Evolutionary conservation across 2,329 filamentous ascomycete genomes (phyloP).

Genomic region (Sporothrix pallida): DNA sequence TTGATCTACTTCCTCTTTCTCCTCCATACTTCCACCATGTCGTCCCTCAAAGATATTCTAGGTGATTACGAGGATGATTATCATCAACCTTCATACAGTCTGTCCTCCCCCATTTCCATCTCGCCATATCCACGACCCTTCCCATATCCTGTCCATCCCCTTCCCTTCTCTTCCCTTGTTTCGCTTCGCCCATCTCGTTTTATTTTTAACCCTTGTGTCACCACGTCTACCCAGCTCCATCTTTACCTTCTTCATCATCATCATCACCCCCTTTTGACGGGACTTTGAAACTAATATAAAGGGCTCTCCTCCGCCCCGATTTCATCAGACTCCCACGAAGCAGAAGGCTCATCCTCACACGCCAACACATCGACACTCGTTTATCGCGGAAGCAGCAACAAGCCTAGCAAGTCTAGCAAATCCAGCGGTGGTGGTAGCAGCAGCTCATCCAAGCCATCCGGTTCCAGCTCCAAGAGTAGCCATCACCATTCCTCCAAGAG

Average conservation of each 20-base stretch:
- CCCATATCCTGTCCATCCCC: not conserved
- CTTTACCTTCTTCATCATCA: not conserved
- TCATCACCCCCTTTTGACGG: not conserved
- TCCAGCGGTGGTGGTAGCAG: not conserved
- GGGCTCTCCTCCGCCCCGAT: not conserved
- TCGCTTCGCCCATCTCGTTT: not conserved
- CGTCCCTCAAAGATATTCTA: slow-evolving; percentile 32
- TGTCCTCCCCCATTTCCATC: not conserved
- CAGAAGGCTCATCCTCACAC: slow-evolving; percentile 10
- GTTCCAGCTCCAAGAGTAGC: slow-evolving; percentile 6
- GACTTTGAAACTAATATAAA: slow-evolving; percentile 29
- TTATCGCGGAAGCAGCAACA: slow-evolving; percentile 19
- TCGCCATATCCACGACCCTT: not conserved
- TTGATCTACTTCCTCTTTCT: not conserved
- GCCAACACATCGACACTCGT: not conserved
- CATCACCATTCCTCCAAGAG: slow-evolving; percentile 15
- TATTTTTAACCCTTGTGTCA: slow-evolving; percentile 15
- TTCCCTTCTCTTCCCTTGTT: not conserved
- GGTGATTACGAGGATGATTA: slow-evolving; percentile 25
- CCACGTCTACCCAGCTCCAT: not conserved
- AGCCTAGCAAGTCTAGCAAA: slow-evolving; percentile 4
- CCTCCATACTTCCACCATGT: slow-evolving; percentile 28
- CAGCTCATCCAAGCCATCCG: slow-evolving; percentile 3
- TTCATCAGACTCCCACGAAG: slow-evolving; percentile 16
- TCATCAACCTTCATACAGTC: slow-evolving; percentile 13